phyloP scores from a whole-genome alignment of 2,329 filamentous ascomycete genomes.

The Cladophialophora carrionii region DNA sequence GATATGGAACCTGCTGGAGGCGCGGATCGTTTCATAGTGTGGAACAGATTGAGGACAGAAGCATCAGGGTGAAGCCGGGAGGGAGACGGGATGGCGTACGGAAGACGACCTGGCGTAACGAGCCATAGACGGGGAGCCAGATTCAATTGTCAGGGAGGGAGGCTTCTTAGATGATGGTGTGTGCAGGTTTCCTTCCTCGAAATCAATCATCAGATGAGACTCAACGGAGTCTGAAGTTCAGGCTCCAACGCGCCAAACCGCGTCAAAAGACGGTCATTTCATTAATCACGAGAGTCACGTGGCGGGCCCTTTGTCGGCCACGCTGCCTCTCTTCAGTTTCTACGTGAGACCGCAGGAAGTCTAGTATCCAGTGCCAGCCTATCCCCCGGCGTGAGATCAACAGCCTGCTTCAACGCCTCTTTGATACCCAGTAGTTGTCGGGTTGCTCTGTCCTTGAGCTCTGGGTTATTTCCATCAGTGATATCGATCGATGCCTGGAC shows the following conservation, averaged over 20 bases:
- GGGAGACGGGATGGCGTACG: neutral
- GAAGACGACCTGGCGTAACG: neutral
- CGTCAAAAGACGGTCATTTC: conserved; percentile 16
- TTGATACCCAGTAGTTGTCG: conserved; percentile 60
- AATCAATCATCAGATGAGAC: neutral
- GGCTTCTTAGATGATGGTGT: neutral
- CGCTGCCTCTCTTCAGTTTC: conserved; percentile 19
- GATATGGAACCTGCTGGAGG: conserved; percentile 54
- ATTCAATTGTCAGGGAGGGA: conserved; percentile 4
- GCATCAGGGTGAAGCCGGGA: conserved; percentile 1
- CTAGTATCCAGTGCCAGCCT: conserved; percentile 63
- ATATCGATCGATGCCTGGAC: conserved; percentile 62
- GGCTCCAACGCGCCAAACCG: conserved; percentile 13
- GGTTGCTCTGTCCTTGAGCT: conserved; percentile 58
- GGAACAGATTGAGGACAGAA: conserved; percentile 1
- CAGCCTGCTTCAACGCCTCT: conserved; percentile 58
- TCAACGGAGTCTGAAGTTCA: neutral
- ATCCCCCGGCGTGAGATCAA: conserved; percentile 62
- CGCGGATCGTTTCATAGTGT: conserved; percentile 44
- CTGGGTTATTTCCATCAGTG: conserved; percentile 56
- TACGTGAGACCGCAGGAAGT: conserved; percentile 46
- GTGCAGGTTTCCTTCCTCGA: neutral
- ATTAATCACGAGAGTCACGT: neutral
- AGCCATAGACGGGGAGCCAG: conserved; percentile 29
- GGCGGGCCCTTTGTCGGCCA: neutral